A percentile compares a stretch with the other conserved stretches of the same genome.
These are phyloP conservation scores for Alternaria tenuissima DNA, from an alignment of 2,329 filamentous ascomycete genomes.

Conservation along the genomic window DNA sequence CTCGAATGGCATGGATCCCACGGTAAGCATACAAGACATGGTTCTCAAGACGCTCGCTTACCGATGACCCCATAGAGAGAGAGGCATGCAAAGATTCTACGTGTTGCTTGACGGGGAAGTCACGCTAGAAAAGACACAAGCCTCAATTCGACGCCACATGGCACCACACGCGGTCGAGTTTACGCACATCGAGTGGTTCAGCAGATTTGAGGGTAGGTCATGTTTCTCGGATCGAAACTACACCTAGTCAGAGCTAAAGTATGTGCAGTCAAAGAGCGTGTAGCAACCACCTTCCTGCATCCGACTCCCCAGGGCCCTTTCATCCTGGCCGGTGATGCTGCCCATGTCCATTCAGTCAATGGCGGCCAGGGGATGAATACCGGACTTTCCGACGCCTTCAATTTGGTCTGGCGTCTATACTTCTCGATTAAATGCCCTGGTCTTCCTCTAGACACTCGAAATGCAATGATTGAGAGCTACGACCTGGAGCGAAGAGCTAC, in stretches of 20 bases:
- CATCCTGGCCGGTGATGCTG: constrained; percentile 30
- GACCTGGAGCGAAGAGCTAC: constrained; percentile 56
- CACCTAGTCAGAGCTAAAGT: not conserved
- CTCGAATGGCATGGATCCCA: constrained; percentile 60
- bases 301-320: constrained; percentile 21
- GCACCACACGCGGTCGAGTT: constrained; percentile 57
- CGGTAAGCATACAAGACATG: constrained; percentile 27
- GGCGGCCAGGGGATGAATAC: constrained; percentile 36
- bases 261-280: constrained; percentile 27
- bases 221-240: not conserved
- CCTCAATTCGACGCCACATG: constrained; percentile 57
- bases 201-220: constrained; percentile 56
- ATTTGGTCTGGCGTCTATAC: constrained; percentile 26
- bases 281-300: constrained; percentile 24
- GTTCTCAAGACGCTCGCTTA: not conserved
- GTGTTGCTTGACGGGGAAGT: constrained; percentile 59
- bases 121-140: constrained; percentile 51
- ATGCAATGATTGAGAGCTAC: constrained; percentile 51
- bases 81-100: constrained; percentile 59
- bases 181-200: constrained; percentile 59
- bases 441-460: not conserved
- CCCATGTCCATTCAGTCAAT: constrained; percentile 34
- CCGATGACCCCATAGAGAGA: constrained; percentile 39
- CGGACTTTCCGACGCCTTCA: constrained; percentile 28
- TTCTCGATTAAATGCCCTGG: constrained; percentile 5